Evolutionary conservation across 345 rosid genomes (phyloP).

Genomic region (Cardiospermum halicacabum): DNA sequence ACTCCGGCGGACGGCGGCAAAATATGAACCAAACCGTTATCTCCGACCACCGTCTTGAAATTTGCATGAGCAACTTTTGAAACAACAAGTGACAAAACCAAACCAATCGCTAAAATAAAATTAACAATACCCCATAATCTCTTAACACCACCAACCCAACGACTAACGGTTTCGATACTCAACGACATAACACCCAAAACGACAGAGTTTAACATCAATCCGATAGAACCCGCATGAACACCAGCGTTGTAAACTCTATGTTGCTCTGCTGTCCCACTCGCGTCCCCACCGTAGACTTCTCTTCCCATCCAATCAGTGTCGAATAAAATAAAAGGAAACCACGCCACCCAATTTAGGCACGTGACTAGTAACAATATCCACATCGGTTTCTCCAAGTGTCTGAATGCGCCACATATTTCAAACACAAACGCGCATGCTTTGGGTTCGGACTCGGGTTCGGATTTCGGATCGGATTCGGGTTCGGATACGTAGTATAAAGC

Average conservation of each 20-base stretch:
- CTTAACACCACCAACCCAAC: constrained; percentile 47
- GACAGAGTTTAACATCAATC: constrained; percentile 74
- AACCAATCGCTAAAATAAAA: not conserved
- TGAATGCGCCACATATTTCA: not conserved
- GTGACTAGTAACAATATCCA: constrained; percentile 70
- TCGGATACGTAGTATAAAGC: constrained; percentile 49
- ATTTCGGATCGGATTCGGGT: constrained; percentile 17
- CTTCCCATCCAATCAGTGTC: constrained; percentile 94
- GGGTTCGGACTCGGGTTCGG: not conserved
- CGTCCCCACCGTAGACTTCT: constrained; percentile 76
- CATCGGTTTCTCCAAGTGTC: constrained; percentile 45
- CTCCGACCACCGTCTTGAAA: too few relatives aligned
- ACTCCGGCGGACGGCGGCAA: too few relatives aligned
- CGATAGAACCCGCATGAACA: constrained; percentile 75
- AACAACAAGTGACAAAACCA: too few relatives aligned
- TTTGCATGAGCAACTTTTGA: too few relatives aligned
- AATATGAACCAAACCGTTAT: too few relatives aligned
- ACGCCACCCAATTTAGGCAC: constrained; percentile 75
- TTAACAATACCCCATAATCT: constrained; percentile 48
- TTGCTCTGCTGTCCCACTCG: constrained; percentile 18
- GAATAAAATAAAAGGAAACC: constrained; percentile 80
- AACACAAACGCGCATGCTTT: not conserved
- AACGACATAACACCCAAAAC: constrained; percentile 62
- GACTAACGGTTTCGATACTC: constrained; percentile 37
- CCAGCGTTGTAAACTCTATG: constrained; percentile 45